A percentile compares a stretch with the other conserved stretches of the same genome.
Evolutionary conservation across 805 yeast genomes (phyloP).

Genomic region (Nakazawaea ishiwadae): DNA sequence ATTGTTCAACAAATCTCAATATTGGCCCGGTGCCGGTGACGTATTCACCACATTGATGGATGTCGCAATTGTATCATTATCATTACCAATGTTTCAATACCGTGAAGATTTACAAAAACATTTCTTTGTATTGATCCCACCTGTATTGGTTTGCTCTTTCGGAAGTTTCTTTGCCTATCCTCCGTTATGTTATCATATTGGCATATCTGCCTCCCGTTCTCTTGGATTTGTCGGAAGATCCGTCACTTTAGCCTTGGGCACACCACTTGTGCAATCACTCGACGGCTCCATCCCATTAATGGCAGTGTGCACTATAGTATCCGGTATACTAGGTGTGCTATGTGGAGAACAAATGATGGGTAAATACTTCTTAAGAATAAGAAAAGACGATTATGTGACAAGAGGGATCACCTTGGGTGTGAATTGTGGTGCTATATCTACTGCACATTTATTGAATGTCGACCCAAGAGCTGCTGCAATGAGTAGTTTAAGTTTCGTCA

Average conservation of each 20-base stretch:
- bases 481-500: conserved; percentile 64
- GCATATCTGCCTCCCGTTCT: conserved; percentile 55
- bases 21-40: conserved; percentile 82
- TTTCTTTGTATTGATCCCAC: conserved; percentile 54
- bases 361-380: conserved; percentile 38
- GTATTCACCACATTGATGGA: conserved; percentile 68
- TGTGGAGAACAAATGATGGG: conserved; percentile 52
- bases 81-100: conserved; percentile 75
- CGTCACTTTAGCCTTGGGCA: conserved; percentile 74
- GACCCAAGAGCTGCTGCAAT: conserved; percentile 82
- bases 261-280: conserved; percentile 64
- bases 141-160: conserved; percentile 50
- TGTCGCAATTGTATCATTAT: conserved; percentile 67
- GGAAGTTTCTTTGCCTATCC: conserved; percentile 69
- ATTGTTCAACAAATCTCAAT: conserved; percentile 40
- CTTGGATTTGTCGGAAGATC: conserved; percentile 78
- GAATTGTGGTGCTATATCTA: conserved; percentile 79
- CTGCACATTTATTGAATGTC: conserved; percentile 63
- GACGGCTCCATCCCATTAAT: conserved; percentile 68
- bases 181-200: conserved; percentile 57
- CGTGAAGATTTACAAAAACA: conserved; percentile 57
- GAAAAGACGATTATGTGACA: conserved; percentile 63
- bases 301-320: conserved; percentile 74
- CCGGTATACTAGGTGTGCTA: conserved; percentile 73
- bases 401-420: conserved; percentile 75